Percentiles rank a stretch among this genome's conserved stretches.
phyloP scores from a whole-genome alignment of 148 eudicot genomes.

The Dysphania ambrosioides region DNA sequence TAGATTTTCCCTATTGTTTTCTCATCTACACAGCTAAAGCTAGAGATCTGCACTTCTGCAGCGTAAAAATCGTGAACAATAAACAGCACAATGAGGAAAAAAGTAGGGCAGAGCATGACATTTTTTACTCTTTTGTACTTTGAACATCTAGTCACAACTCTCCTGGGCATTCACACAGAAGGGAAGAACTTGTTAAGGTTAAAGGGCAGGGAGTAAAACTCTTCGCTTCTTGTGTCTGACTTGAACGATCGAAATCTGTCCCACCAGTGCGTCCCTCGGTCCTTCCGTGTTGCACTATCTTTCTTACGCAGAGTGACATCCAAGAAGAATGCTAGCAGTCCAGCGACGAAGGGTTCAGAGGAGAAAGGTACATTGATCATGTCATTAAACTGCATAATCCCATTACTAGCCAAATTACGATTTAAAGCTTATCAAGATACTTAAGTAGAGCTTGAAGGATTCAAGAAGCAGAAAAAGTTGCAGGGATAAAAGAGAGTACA shows the following conservation, averaged over 20 bases:
- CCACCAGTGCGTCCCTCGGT: constrained; percentile 88
- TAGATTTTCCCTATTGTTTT: background rate
- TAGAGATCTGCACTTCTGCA: constrained; percentile 12
- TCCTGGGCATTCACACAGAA: constrained; percentile 44
- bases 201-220: constrained; percentile 79
- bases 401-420: constrained; percentile 9
- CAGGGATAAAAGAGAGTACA: no score
- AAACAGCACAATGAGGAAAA: constrained; percentile 16
- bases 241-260: constrained; percentile 69
- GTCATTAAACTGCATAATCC: constrained; percentile 68
- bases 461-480: background rate
- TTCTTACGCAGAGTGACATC: constrained; percentile 54
- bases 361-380: constrained; percentile 92
- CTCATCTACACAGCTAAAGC: constrained; percentile 21
- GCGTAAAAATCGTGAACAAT: constrained; percentile 14
- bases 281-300: constrained; percentile 58
- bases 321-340: constrained; percentile 57
- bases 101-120: background rate
- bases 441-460: background rate
- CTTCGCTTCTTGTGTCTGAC: constrained; percentile 82
- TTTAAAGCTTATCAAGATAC: background rate
- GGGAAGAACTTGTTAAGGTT: constrained; percentile 97
- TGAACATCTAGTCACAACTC: background rate
- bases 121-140: background rate
- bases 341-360: constrained; percentile 85